These are phyloP conservation scores for Nakazawaea sp. DNA, from an alignment of 805 yeast species.

Conservation along the genomic window DNA sequence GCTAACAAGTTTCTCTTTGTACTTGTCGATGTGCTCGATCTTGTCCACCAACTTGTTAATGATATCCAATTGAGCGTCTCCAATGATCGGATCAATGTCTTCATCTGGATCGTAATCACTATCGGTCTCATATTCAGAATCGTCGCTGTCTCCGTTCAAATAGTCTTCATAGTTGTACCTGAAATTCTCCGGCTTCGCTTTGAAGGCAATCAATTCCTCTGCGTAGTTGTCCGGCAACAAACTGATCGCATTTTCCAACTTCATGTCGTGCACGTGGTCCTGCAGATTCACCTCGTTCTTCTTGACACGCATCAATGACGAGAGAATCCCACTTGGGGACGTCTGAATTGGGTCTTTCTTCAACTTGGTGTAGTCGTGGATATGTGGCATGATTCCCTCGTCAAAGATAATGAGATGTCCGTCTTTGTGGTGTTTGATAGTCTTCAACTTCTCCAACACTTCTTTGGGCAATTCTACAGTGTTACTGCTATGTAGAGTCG, in stretches of 20 bases:
- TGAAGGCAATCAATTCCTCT: slow-evolving; percentile 24
- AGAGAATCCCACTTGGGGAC: slow-evolving; percentile 18
- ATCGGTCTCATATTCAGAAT: slow-evolving; percentile 16
- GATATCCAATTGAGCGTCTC: slow-evolving; percentile 38
- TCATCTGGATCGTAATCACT: slow-evolving; percentile 31
- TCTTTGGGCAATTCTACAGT: slow-evolving; percentile 1
- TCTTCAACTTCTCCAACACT: slow-evolving; percentile 2
- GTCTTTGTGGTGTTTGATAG: slow-evolving; percentile 12
- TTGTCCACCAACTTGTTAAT: slow-evolving; percentile 40
- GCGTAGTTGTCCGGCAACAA: slow-evolving; percentile 29
- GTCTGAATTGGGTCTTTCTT: slow-evolving; percentile 24
- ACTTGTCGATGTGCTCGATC: slow-evolving; percentile 34
- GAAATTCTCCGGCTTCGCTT: slow-evolving; percentile 28
- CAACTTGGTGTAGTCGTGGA: slow-evolving; percentile 26
- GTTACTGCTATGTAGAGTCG: not conserved
- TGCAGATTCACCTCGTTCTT: slow-evolving; percentile 19
- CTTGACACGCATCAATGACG: slow-evolving; percentile 17
- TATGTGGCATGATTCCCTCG: slow-evolving; percentile 23
- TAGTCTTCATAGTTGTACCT: slow-evolving; percentile 32
- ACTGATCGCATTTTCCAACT: slow-evolving; percentile 26
- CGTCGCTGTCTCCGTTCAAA: slow-evolving; percentile 18
- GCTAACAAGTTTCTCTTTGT: slow-evolving; percentile 20
- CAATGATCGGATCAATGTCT: slow-evolving; percentile 40
- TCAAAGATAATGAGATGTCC: slow-evolving; percentile 22
- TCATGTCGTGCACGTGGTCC: slow-evolving; percentile 18